Base-by-base conservation (phyloP, 108 stramenopile species). In the Aureococcus anophagefferens region DNA sequence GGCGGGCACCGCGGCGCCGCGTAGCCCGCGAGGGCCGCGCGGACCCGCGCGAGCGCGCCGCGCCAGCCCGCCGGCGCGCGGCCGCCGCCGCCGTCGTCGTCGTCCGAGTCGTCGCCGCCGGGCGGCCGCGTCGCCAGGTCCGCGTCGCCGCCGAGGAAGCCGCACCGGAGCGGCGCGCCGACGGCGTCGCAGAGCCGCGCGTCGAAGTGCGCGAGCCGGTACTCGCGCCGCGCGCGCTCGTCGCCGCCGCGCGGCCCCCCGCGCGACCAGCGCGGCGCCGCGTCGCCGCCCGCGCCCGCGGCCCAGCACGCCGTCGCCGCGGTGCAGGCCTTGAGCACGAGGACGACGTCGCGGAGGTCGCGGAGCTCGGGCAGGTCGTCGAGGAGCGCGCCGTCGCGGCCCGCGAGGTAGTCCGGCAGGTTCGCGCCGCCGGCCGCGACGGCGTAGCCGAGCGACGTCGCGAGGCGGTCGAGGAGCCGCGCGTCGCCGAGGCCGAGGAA, bases 281-380 rank as follows among this genome's bases (percentile, higher is more conserved):
- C 68, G 70, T 83, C 82, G n/a, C n/a, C n/a, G n/a, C n/a, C n/a
- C n/a, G n/a, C n/a, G 31, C 85, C 82, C 0, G 78, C 70, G 17
- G 32, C 1, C 93, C 93, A 94, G 0, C 90, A 90, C 77, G 78
- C 65, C 13, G 89, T 81, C 5, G 91, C 84, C n/a, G 82, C 82
- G 46, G 86, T 86, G 5, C 91, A 89, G 35, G 91, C 80, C 25
- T 59, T 59, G 21, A 59, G 51, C 21, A 59, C 51, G 21, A 59
- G 25, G 51, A 59, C 51, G 51, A 59, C 13, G 25, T 59, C 51
- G 17, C 51, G 17, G 51, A 59, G 51, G 3, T 16, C 1, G 21
- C 3, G 7, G 17, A 59, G 13, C 51, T 59, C 51, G 21, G 51
- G 51, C 3, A 59, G 21, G 3, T 59, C 21, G 17, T 28, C 25